Evolutionary conservation across 768 basidiomycete species (phyloP), one percentile per base, ranked within the genome.

Genomic region (Pleurotus platypus): DNA sequence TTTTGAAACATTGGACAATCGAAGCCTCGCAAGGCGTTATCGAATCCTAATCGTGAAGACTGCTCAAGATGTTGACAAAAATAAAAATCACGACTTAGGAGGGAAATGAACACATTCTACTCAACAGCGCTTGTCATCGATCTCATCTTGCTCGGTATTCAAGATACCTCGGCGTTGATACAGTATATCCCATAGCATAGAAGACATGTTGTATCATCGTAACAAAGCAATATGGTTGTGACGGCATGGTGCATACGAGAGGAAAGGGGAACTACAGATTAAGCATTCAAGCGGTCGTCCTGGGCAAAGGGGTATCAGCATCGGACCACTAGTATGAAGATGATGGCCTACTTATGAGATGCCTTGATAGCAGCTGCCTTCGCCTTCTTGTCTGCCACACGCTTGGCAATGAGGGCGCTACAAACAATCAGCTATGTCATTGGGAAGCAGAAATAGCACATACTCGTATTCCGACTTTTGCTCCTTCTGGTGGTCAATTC

Each of bases 401-500:
- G 94, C 81, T 97, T 95, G 77, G 86, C 78, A 57, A 97, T 71
- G 70, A 95, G 78, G 59, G 79, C 77, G 37, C 86, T 89, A 59
- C 2, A 42, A 18, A 30, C 5, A 27, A 55, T 8, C 30, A 39
- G 47, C 20, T 40, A 55, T 56, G 39, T 37, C 46, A 39, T 20
- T 24, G 49, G 37, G 16, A 54, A 35, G 40, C 56, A 40, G 48
- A 50, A 9, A 49, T 2, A 35, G 12, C 37, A 72, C 87, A 49
- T 67, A 89, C 86, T 96, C 91, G 84, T 89, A 98, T 79, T 98
- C 96, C 57, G 82, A 68, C 78, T 96, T 92, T 78, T 94, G 92
- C 76, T 94, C 95, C 80, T 94, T 94, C 81, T 96, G 94, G 72
- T 79, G 82, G 69, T 94, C 91, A 69, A 92, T 79, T 74, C 86